These are phyloP conservation scores for Vigna nakashimae DNA, from an alignment of 306 rosid species.

Conservation along the genomic window DNA sequence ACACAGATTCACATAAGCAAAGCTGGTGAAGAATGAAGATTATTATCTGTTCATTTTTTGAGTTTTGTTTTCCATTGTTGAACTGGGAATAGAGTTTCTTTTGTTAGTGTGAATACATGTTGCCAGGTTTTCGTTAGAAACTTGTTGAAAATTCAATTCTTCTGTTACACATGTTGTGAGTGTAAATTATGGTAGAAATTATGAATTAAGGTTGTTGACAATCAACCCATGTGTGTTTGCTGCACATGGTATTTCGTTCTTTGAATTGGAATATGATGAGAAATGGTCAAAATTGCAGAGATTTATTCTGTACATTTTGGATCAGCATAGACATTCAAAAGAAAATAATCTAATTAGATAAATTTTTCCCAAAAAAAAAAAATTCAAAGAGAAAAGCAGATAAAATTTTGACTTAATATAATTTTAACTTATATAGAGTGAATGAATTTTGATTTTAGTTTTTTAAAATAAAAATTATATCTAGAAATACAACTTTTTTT, in stretches of 20 bases:
- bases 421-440: no score
- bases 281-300: not conserved
- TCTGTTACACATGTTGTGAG: slow-evolving; percentile 26
- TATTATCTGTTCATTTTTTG: not conserved
- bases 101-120: slow-evolving; percentile 43
- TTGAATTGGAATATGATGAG: not conserved
- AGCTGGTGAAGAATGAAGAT: slow-evolving; percentile 62
- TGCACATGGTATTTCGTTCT: not conserved
- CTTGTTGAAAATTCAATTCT: slow-evolving; percentile 18
- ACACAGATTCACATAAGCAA: slow-evolving; percentile 52
- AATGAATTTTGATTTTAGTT: no score
- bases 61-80: not conserved
- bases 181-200: slow-evolving; percentile 39
- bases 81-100: slow-evolving; percentile 33
- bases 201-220: not conserved
- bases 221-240: slow-evolving; percentile 19
- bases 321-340: no score
- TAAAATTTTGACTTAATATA: no score
- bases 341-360: no score
- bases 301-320: not conserved
- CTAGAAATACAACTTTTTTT: no score
- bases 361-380: no score
- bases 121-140: not conserved
- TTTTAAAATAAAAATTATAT: no score
- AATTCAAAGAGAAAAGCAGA: no score